Percentiles rank a stretch among this genome's conserved stretches.
phyloP scores from a whole-genome alignment of 345 rosid genomes.

The Citrus australasica region DNA sequence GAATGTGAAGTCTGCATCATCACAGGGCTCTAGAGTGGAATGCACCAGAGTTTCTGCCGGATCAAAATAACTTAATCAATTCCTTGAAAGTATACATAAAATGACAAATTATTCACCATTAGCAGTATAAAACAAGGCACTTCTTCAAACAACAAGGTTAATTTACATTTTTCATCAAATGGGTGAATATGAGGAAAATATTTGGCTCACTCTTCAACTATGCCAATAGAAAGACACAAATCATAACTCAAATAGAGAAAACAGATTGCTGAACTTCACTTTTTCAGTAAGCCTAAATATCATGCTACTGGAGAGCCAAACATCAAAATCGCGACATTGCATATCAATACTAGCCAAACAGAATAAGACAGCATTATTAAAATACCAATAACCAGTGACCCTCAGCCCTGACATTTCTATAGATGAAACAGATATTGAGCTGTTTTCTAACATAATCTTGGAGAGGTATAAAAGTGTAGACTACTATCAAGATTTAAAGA shows the following conservation, averaged over 20 bases:
- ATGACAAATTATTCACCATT: background rate
- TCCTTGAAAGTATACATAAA: background rate
- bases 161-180: background rate
- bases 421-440: background rate
- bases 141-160: background rate
- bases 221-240: background rate
- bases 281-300: background rate
- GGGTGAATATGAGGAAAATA: background rate
- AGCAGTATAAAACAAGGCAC: background rate
- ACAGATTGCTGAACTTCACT: background rate
- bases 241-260: slow-evolving; percentile 3
- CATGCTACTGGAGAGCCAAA: background rate
- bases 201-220: slow-evolving; percentile 5
- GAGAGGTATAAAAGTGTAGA: background rate
- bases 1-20: slow-evolving; percentile 88
- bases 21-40: slow-evolving; percentile 82
- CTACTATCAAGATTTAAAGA: background rate
- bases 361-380: background rate
- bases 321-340: background rate
- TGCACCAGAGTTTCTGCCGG: slow-evolving; percentile 94
- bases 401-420: background rate
- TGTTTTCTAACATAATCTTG: background rate
- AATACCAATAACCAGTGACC: background rate
- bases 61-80: slow-evolving; percentile 9
- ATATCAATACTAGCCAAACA: background rate